Evolutionary conservation across 495 filamentous ascomycete genomes (phyloP).

Genomic region (Penicillium lividum): DNA sequence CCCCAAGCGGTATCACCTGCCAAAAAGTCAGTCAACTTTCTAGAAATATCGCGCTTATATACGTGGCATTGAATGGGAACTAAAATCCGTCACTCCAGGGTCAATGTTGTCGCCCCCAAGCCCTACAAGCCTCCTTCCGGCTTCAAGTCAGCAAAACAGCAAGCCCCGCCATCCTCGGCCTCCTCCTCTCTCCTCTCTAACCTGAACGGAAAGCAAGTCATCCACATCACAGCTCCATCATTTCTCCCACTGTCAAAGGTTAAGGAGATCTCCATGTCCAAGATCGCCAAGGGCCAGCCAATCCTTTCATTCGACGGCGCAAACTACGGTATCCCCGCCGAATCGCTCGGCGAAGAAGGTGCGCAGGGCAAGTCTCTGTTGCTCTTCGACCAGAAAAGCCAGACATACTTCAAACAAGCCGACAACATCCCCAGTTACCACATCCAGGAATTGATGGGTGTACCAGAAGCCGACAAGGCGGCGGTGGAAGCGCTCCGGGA

Average conservation of each 20-base stretch:
- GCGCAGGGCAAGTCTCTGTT: slow-evolving; percentile 36
- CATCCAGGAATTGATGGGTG: slow-evolving; percentile 45
- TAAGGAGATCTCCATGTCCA: slow-evolving; percentile 43
- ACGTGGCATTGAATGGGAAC: background rate
- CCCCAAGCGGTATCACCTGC: slow-evolving; percentile 13
- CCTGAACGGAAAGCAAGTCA: slow-evolving; percentile 45
- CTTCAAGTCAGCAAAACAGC: slow-evolving; percentile 42
- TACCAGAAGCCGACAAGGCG: slow-evolving; percentile 27
- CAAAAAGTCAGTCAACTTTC: slow-evolving; percentile 24
- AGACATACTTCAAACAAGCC: slow-evolving; percentile 36
- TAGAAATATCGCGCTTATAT: background rate
- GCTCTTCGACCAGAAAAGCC: slow-evolving; percentile 36
- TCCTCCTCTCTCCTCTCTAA: slow-evolving; percentile 41
- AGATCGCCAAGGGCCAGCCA: slow-evolving; percentile 44
- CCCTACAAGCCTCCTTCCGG: slow-evolving; percentile 44
- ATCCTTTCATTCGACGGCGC: slow-evolving; percentile 42
- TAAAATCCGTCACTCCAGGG: slow-evolving; percentile 12
- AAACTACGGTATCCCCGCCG: slow-evolving; percentile 48
- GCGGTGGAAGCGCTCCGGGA: slow-evolving; percentile 39
- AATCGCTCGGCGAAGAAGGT: slow-evolving; percentile 37
- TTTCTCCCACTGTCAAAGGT: slow-evolving; percentile 46
- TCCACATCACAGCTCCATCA: slow-evolving; percentile 46
- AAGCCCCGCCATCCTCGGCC: slow-evolving; percentile 35
- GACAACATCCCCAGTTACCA: slow-evolving; percentile 43
- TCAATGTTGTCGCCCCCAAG: slow-evolving; percentile 28